phyloP scores from a whole-genome alignment of 116 monocot genomes.

The Cymodocea nodosa region DNA sequence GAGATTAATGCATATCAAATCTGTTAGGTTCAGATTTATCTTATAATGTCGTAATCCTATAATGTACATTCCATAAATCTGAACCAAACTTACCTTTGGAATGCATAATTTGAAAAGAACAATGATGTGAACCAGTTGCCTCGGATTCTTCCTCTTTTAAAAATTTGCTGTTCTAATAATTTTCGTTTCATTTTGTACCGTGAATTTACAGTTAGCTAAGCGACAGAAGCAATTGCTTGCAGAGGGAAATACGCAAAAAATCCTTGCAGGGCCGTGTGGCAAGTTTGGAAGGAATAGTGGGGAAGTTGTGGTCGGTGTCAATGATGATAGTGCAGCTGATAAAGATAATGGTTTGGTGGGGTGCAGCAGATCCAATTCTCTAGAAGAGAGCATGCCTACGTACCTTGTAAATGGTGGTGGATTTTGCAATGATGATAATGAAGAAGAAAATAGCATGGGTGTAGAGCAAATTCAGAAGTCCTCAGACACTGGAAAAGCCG shows the following conservation, averaged over 20 bases:
- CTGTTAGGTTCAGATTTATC: too few relatives aligned
- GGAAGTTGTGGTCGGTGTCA: background rate
- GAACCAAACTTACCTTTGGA: too few relatives aligned
- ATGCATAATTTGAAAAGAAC: too few relatives aligned
- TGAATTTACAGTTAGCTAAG: conserved; percentile 42
- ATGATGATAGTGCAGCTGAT: background rate
- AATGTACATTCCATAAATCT: too few relatives aligned
- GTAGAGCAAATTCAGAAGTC: background rate
- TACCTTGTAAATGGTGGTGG: conserved; percentile 64
- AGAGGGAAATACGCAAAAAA: conserved; percentile 21
- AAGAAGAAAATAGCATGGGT: conserved; percentile 2
- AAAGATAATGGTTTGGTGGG: too few relatives aligned
- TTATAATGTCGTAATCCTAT: too few relatives aligned
- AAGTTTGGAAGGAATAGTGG: background rate
- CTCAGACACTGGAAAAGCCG: background rate
- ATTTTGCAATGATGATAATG: conserved; percentile 32
- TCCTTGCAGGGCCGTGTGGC: background rate
- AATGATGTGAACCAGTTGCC: too few relatives aligned
- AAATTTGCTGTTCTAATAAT: background rate
- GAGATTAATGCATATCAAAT: too few relatives aligned
- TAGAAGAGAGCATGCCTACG: background rate
- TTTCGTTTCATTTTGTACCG: background rate
- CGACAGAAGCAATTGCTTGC: conserved; percentile 34
- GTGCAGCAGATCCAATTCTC: background rate
- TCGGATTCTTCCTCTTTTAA: too few relatives aligned